Percentiles rank a stretch among this genome's conserved stretches.
phyloP scores from a whole-genome alignment of 768 basidiomycete species.

The Lactarius psammicola region DNA sequence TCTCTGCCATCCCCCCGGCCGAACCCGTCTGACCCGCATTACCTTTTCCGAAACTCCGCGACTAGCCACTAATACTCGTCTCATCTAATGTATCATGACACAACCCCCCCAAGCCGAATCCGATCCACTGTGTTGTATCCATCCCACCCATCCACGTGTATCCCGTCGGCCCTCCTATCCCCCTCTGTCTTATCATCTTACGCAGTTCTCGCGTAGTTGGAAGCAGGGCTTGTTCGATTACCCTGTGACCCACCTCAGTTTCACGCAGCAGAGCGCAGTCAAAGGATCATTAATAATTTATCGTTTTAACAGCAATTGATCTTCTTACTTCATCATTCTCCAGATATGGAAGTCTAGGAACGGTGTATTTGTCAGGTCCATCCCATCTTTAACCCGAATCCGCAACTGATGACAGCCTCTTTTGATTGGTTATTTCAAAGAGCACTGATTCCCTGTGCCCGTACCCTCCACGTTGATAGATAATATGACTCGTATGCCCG shows the following conservation, averaged over 20 bases:
- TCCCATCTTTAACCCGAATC: neutral
- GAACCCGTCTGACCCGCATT: conserved; percentile 3
- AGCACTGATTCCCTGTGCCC: neutral
- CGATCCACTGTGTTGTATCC: conserved; percentile 1
- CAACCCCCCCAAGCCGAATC: conserved; percentile 3
- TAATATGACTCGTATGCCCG: neutral
- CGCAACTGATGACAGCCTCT: conserved; percentile 12
- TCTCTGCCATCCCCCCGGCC: conserved; percentile 3
- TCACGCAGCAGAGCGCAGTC: neutral
- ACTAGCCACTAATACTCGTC: neutral
- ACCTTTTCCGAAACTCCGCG: conserved; percentile 19
- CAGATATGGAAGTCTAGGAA: neutral
- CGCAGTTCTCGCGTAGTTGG: neutral
- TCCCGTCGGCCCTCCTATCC: neutral
- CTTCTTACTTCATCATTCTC: neutral
- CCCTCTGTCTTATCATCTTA: neutral
- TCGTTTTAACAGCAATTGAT: neutral
- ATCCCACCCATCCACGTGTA: conserved; percentile 11
- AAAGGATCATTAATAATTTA: too few relatives aligned
- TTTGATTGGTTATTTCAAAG: neutral
- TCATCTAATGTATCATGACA: conserved; percentile 17
- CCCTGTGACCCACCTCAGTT: conserved; percentile 1
- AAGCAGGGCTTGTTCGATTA: neutral
- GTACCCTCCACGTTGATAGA: too few relatives aligned
- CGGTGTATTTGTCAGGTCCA: neutral